Evolutionary conservation across 768 basidiomycete species (phyloP), one percentile per base, ranked within the genome.

Genomic region (Tricholoma sp.): DNA sequence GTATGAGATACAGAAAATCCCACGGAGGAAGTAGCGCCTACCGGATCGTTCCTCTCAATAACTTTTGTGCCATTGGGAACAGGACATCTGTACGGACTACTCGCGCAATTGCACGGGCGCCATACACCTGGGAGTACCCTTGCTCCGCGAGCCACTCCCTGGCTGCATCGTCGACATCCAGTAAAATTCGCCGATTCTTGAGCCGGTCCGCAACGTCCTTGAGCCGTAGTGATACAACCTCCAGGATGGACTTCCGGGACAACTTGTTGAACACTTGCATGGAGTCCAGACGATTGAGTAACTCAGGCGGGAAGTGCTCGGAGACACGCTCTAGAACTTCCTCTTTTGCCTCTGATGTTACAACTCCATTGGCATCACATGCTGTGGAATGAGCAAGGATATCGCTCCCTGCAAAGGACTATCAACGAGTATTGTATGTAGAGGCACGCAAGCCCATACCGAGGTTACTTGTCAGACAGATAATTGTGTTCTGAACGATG

Each of bases 191-290:
- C 32, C 87, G 75, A 50, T 78, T 72, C 57, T 76, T 78, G 36
- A 96, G 72, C 36, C 94, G 74, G 1, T 77, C 73, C 12, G 85
- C 80, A 0, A 95, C 84, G 52, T 96, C 94, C 11, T 76, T 72
- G 15, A 96, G 76, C 8, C 93, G 84, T 7, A 96, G 76, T 3
- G 76, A 75, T 17, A 95, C 91, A 20, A 97, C 87, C 49, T 87
- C 74, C n/a, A 90, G 72, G 53, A 95, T 89, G 3, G 88, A 86
- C 20, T 72, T 67, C 24, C 77, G 79, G 2, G 89, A 85, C 15
- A 97, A 83, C 66, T 93, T 94, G 77, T 95, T 95, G 77, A 97
- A 96, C 8, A 96, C 86, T 13, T 89, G 75, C 72, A 90, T 89
- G 1, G 89, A 83, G 65, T 96, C 93, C 34, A 96, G 80, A 7